Evolutionary conservation across 2,329 filamentous ascomycete genomes (phyloP), one percentile per base, ranked within the genome.

Genomic region (Ramularia endophylla): DNA sequence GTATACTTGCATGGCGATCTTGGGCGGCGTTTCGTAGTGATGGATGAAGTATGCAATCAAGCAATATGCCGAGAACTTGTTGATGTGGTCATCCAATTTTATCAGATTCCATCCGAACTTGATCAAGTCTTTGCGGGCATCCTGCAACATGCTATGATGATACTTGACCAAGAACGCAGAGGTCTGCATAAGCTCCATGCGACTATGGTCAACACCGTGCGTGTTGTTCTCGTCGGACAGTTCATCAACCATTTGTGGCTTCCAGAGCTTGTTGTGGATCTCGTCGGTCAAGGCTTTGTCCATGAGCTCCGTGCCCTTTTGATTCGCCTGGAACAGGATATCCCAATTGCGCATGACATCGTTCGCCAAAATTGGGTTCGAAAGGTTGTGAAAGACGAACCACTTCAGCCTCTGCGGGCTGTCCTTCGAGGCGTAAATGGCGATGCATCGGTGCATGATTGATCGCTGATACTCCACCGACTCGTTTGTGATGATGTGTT

Each of bases 61-160:
- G 4, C 95, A 90, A 57, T 98, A 98, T 2, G 92, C 89, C 1
- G 90, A 92, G 62, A 97, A 92, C 65, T 98, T 98, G 71, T 97
- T 98, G 70, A 98, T 95, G 43, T 95, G 86, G 63, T 99, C 92
- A 59, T 99, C 94, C n/a, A 98, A 77, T 17, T 87, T 81, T 56
- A 98, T 98, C 60, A 95, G 97, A 13, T 89, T 95, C 92, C 92
- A 99, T 3, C 88, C 89, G 65, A 97, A 98, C 66, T 95, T 97
- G 59, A 98, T 98, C 48, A 98, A 90, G 51, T 98, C 92, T 65
- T 98, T 98, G 27, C 94, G 81, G 2, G 87, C 83, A 57, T 97
- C 92, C 53, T 94, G 85, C 1, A 98, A 77, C 40, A 88, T 85
- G 22, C 79, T 78, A 57, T 90, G 81, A 57, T 98, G 87, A 57